Evolutionary conservation across 1,139 yeast species (phyloP), one percentile per base, ranked within the genome.

Genomic region (Geotrichum histeridarum): DNA sequence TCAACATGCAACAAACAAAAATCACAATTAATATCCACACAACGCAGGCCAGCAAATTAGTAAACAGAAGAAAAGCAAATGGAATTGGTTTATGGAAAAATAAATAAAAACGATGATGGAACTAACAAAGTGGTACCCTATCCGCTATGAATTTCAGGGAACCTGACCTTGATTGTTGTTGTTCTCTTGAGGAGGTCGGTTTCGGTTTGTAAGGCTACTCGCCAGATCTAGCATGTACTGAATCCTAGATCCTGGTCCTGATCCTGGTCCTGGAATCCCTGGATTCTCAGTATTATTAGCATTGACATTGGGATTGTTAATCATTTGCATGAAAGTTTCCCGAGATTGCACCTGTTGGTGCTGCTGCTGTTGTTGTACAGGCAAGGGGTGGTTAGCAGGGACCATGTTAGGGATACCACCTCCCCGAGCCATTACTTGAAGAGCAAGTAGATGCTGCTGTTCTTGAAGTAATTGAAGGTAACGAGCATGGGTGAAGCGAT

Each of bases 391-490:
- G 18, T 2, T 8, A 37, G 9, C 11, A 14, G 18, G 22, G 15
- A 8, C 27, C 22, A 15, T 17, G 15, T 18, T 15, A 18, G 30
- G 12, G 5, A 8, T 17, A 37, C 6, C 31, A 2, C 35, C 35
- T 27, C 42, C 18, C 22, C 49, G 41, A 18, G 31, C 17, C 41
- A 27, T 22, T 18, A 14, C 51, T 1, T 41, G 46, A 17, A 41
- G n/a, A 4, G 51, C 45, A n/a, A 41, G 41, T 22, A 33, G 44
- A 33, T 42, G 51, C 38, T 48, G 51, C 33, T 48, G 51, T n/a
- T 48, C 51, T 35, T 48, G 51, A n/a, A 48, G 45, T 5, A 30
- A 18, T 38, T 18, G 51, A 22, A 48, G 51, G 18, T 33, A 43
- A 7, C 38, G 45, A 5, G 18, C n/a, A 15, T 42, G 46, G 9